These are phyloP conservation scores for Pyricularia pennisetigena DNA, from an alignment of 2,329 filamentous ascomycete genomes.

Conservation along the genomic window DNA sequence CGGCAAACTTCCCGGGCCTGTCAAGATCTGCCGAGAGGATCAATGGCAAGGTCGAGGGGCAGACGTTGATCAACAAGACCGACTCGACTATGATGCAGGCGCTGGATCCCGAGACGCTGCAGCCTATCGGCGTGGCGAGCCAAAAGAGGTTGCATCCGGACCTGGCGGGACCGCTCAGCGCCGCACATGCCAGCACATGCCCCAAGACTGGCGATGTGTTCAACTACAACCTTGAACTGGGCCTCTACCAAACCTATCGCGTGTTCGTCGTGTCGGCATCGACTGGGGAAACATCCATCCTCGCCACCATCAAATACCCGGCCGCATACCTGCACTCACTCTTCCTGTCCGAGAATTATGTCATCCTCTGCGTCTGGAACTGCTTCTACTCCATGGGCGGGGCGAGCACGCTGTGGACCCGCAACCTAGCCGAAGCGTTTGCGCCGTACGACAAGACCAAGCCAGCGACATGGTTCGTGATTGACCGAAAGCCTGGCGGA, in stretches of 20 bases:
- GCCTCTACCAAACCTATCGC: slow-evolving; percentile 49
- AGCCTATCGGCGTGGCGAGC: slow-evolving; percentile 4
- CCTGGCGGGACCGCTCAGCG: slow-evolving; percentile 4
- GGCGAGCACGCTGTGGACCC: slow-evolving; percentile 1
- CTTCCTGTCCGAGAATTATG: slow-evolving; percentile 39
- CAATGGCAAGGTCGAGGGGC: neutral
- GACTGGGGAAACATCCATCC: slow-evolving; percentile 57
- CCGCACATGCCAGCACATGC: slow-evolving; percentile 5
- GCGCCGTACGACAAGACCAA: slow-evolving; percentile 24
- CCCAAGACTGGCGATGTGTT: slow-evolving; percentile 19
- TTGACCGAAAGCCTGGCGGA: slow-evolving; percentile 33
- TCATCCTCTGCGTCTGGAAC: slow-evolving; percentile 48
- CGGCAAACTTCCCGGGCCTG: slow-evolving; percentile 6
- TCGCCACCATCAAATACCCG: slow-evolving; percentile 52
- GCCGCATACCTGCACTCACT: slow-evolving; percentile 23
- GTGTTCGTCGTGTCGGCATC: slow-evolving; percentile 55
- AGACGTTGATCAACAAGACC: slow-evolving; percentile 7
- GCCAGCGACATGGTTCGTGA: slow-evolving; percentile 45
- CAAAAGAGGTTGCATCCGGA: slow-evolving; percentile 4
- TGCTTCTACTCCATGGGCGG: slow-evolving; percentile 31
- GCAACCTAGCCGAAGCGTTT: slow-evolving; percentile 5
- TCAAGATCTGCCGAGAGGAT: neutral
- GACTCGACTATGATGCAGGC: slow-evolving; percentile 5
- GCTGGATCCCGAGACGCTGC: slow-evolving; percentile 6
- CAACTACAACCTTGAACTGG: slow-evolving; percentile 14